Base-by-base conservation (phyloP, 2,329 filamentous ascomycete species). In the Mycosphaerelloides madeirae region DNA sequence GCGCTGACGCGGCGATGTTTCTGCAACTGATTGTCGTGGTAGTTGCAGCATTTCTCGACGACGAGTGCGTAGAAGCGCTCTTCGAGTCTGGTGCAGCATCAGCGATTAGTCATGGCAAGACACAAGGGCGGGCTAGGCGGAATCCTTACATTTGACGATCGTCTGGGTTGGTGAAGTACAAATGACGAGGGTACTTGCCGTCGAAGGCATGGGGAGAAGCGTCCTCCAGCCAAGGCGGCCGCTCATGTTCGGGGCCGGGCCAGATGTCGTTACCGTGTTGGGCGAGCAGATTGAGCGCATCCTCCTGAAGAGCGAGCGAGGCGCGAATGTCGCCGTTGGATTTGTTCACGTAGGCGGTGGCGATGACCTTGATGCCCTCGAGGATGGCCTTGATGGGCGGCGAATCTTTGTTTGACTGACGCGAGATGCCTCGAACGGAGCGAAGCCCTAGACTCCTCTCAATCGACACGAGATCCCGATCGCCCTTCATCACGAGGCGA, bases 31-130 rank as follows among this genome's bases (percentile, higher is more conserved):
- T 48, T 48, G 38, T 44, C 42, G 34, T 48, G 46, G 38, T 44
- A 48, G 20, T 48, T 48, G 38, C 43, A 40, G 34, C 46, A 48
- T 31, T 48, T 48, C 29, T 48, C 46, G 8, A 48, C 46, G 12
- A 48, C 46, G n/a, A 48, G 35, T 15, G 40, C 37, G 38, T 43
- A 43, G 29, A 48, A 48, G 16, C 36, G 32, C n/a, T 38, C 38
- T 19, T 36, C 41, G 31, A 48, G 38, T 19, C 46, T 48, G 28
- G 31, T 18, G n/a, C 22, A 25, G 22, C 22, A 25, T 25, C 22
- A 25, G 22, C 22, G 9, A 25, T 25, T 25, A 25, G 22, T 25
- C 22, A 25, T 5, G 9, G 22, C 22, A 25, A 25, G 9, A 9
- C 22, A 25, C 22, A 5, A 25, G 9, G 6, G 38, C 42, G 19